Base-by-base conservation (phyloP, 1,284 basidiomycete genomes). In the Cerrena zonata region DNA sequence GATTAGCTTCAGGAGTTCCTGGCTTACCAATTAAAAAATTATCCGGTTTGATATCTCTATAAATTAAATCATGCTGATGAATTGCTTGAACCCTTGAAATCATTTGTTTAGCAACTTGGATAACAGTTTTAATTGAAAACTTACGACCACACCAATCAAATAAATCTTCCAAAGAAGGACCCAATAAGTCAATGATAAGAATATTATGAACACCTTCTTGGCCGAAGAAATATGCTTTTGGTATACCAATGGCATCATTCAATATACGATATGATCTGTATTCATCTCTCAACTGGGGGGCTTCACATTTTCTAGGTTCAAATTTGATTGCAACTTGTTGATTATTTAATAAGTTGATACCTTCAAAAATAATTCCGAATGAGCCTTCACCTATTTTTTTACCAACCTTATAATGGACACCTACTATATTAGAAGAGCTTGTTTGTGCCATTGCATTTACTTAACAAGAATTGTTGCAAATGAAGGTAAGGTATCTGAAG, bases 31-130 rank as follows among this genome's bases (percentile, higher is more conserved):
- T 93, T 57, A 99, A 75, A 70, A 99, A 98, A 75, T 99, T 98
- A 76, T 98, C 95, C 44, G 95, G 95, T 69, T 98, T 98, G 76
- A 98, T 98, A 68, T 98, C 96, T 58, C 95, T 91, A 75, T 98
- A 96, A 61, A 99, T 97, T 68, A 98, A 86, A 61, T 93, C 96
- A 72, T 96, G 94, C 61, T 96, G 94, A 73, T 99, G 95, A 57
- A 98, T 90, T 60, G 94, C 88, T 73, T 99, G 94, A 46, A 98
- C 91, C 55, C 96, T 91, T 42, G 94, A 62, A 57, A 95, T 94
- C 95, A 99, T 98, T 70, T 99, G 95, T 69, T 91, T 95, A 25
- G 95, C 95, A 50, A 91, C 89, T 94, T 98, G 94, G 69, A 94
- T 95, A 30, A 98, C 96, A 0, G 94, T 97, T 79, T 98, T 98